Percentiles rank a stretch among this genome's conserved stretches.
These are phyloP conservation scores for Geosmithia morbida DNA, from an alignment of 2,329 filamentous ascomycete genomes.

Conservation along the genomic window DNA sequence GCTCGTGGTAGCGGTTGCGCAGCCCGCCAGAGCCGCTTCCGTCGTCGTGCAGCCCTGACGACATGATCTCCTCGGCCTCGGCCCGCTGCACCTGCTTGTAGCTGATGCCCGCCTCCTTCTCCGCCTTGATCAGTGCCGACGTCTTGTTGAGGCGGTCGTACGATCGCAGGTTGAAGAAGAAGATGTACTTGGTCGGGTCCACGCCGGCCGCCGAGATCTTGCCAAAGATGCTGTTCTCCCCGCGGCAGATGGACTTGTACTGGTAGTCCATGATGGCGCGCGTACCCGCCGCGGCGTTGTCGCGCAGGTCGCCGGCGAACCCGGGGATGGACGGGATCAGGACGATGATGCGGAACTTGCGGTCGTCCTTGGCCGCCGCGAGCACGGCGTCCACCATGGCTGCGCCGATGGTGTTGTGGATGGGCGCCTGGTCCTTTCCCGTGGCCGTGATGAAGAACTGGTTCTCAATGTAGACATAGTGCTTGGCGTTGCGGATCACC, in stretches of 20 bases:
- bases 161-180: slow-evolving; percentile 84
- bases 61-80: slow-evolving; percentile 80
- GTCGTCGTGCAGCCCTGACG: slow-evolving; percentile 46
- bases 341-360: slow-evolving; percentile 85
- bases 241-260: slow-evolving; percentile 88
- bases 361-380: slow-evolving; percentile 61
- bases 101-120: slow-evolving; percentile 66
- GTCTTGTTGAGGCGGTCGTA: slow-evolving; percentile 90
- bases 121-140: slow-evolving; percentile 54
- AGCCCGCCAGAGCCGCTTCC: not conserved
- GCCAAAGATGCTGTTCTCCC: slow-evolving; percentile 80
- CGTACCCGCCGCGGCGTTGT: slow-evolving; percentile 72
- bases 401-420: slow-evolving; percentile 76
- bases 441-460: slow-evolving; percentile 98
- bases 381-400: slow-evolving; percentile 88
- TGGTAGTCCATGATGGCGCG: slow-evolving; percentile 97
- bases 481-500: slow-evolving; percentile 73
- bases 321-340: slow-evolving; percentile 85
- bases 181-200: slow-evolving; percentile 68
- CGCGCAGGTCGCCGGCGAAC: slow-evolving; percentile 80
- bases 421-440: slow-evolving; percentile 69
- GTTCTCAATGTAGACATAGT: slow-evolving; percentile 96
- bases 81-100: slow-evolving; percentile 82
- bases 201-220: slow-evolving; percentile 59
- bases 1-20: slow-evolving; percentile 8